A percentile compares a stretch with the other conserved stretches of the same genome.
Conservation (phyloP, 106 monocot genomes). For the Xerophyta viscosa region DNA sequence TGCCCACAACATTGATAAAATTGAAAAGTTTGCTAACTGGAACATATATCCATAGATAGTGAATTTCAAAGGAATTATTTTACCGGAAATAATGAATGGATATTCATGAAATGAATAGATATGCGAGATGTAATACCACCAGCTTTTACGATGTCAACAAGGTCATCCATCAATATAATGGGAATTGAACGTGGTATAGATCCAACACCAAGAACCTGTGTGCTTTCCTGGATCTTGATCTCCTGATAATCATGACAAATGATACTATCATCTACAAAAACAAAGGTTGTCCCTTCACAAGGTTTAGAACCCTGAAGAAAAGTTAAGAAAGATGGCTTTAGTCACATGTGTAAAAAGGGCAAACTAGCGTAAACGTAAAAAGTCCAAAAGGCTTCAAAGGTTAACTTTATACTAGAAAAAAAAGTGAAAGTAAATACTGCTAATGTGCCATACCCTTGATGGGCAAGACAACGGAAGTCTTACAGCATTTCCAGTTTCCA, state of each 20-base stretch:
- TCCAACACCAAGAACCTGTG: slow-evolving; percentile 81
- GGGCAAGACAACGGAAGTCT: slow-evolving; percentile 69
- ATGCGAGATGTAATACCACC: slow-evolving; percentile 49
- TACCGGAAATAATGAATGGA: no score
- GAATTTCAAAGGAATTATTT: no score
- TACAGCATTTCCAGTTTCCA: slow-evolving; percentile 83
- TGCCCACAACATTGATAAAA: no score
- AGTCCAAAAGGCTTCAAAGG: neutral
- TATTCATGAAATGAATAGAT: no score
- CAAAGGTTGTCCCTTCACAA: slow-evolving; percentile 70
- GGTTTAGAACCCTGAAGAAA: slow-evolving; percentile 37
- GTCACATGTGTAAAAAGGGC: no score
- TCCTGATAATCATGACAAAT: slow-evolving; percentile 98
- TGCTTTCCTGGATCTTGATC: slow-evolving; percentile 91
- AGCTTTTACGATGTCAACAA: slow-evolving; percentile 96
- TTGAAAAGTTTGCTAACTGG: no score
- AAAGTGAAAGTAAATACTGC: neutral
- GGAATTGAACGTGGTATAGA: slow-evolving; percentile 97
- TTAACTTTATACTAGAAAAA: neutral
- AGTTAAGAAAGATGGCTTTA: no score
- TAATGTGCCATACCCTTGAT: slow-evolving; percentile 47
- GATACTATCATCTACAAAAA: slow-evolving; percentile 62
- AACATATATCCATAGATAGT: no score
- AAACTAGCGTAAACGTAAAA: no score
- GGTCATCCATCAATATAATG: slow-evolving; percentile 87